These are phyloP conservation scores for Dendrobium officinale DNA, from an alignment of 106 monocot genomes.

Conservation along the genomic window DNA sequence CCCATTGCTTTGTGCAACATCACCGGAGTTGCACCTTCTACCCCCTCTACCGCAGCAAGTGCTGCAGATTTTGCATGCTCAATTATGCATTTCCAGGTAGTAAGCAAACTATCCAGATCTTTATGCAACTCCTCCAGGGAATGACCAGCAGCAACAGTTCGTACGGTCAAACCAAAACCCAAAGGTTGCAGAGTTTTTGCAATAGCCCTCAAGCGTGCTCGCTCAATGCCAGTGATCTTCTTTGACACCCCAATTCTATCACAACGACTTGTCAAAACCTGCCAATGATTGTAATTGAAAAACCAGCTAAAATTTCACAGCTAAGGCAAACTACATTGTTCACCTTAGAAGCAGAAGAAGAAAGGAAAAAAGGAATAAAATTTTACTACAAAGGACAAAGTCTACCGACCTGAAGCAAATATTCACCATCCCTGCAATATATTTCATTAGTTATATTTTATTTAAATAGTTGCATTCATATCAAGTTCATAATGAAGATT, in stretches of 20 bases:
- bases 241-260: slow-evolving; percentile 85
- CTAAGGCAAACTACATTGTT: not conserved
- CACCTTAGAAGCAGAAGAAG: not conserved
- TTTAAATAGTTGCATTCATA: not conserved
- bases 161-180: slow-evolving; percentile 77
- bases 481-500: not conserved
- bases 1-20: slow-evolving; percentile 90
- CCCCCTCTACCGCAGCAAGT: slow-evolving; percentile 82
- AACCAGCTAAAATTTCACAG: not conserved
- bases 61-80: slow-evolving; percentile 93
- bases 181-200: slow-evolving; percentile 68
- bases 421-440: not conserved
- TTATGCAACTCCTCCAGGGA: slow-evolving; percentile 85
- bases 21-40: slow-evolving; percentile 82
- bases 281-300: slow-evolving; percentile 15
- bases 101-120: slow-evolving; percentile 69
- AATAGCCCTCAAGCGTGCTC: slow-evolving; percentile 75
- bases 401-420: not conserved
- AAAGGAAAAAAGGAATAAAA: not conserved
- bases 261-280: slow-evolving; percentile 69
- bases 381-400: too few relatives aligned
- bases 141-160: slow-evolving; percentile 89
- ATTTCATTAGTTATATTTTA: not conserved
- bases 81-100: slow-evolving; percentile 84
- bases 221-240: slow-evolving; percentile 74